phyloP scores from a whole-genome alignment of 495 filamentous ascomycete genomes.

The Penicillium longicatenatum region DNA sequence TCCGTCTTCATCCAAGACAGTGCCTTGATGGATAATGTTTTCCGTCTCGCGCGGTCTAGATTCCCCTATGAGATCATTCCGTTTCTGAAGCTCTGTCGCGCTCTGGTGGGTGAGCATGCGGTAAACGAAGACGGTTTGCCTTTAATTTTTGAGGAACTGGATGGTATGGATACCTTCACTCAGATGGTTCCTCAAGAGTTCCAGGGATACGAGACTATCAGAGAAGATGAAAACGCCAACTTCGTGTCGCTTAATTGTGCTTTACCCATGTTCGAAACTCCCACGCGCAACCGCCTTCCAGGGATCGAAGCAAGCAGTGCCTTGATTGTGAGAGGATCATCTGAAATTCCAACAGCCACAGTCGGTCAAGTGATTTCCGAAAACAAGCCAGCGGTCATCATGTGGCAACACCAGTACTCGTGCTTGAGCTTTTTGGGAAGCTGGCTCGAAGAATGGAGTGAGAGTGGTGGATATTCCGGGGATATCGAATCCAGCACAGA shows the following conservation, averaged over 20 bases:
- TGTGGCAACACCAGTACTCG: conserved; percentile 76
- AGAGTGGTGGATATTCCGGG: conserved; percentile 39
- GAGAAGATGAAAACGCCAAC: conserved; percentile 83
- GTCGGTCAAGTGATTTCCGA: conserved; percentile 71
- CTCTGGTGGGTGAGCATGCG: conserved; percentile 44
- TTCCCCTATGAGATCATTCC: conserved; percentile 89
- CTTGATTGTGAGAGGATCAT: conserved; percentile 42
- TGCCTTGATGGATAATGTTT: conserved; percentile 55
- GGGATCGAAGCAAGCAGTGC: conserved; percentile 31
- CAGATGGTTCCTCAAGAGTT: conserved; percentile 66
- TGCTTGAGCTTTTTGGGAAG: conserved; percentile 74
- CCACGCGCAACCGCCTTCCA: conserved; percentile 21
- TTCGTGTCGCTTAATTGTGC: conserved; percentile 46
- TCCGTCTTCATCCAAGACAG: conserved; percentile 56
- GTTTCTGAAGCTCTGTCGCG: conserved; percentile 67
- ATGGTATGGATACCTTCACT: conserved; percentile 69
- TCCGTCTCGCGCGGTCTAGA: conserved; percentile 64
- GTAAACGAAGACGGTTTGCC: conserved; percentile 53
- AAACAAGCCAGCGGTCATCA: conserved; percentile 62
- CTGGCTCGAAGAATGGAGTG: conserved; percentile 62
- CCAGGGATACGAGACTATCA: conserved; percentile 67
- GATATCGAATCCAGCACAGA: conserved; percentile 57
- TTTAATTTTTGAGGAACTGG: conserved; percentile 56
- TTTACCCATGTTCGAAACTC: conserved; percentile 42
- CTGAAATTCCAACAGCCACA: conserved; percentile 59